Evolutionary conservation across 345 rosid genomes (phyloP), one percentile per base, ranked within the genome.

Genomic region (Streptanthus diversifolius): DNA sequence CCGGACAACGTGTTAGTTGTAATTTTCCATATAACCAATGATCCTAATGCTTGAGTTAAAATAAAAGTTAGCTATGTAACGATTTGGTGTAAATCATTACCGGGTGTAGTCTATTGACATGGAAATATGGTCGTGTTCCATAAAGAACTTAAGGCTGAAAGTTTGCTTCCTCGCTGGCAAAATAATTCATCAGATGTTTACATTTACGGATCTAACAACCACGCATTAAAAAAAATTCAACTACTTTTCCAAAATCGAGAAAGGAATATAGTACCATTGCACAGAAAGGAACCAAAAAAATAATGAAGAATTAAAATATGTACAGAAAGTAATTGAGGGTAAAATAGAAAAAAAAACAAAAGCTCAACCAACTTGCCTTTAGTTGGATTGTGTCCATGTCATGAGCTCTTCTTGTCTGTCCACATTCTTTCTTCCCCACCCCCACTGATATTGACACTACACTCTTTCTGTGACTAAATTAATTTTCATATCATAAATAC

Each of bases 351-450:
- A 0, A 22, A 4, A 64, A 22, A 21, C 15, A 9, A 52, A 73
- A 39, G 21, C 66, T 45, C 35, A 21, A 55, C 77, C 33, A 65
- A 57, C 77, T 65, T 73, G 66, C 21, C 67, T 57, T 74, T 60
- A 51, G 48, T 61, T 75, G 70, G 74, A 62, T 68, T 60, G 56
- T 52, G 73, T 40, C 25, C 21, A 59, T 67, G 73, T 68, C 79
- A 74, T 54, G 15, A 39, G 33, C 25, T 22, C 55, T 48, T 48
- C 62, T 47, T 36, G 53, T 59, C 73, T 68, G 11, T 30, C 73
- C 45, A 66, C 30, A 37, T 40, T 36, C 25, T 56, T 47, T 32
- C 29, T 36, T 19, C 13, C 52, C 14, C 56, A 21, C 32, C 45
- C 54, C 33, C 62, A 48, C 52, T 58, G 12, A 66, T 59, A 40